These are phyloP conservation scores for Leishmania turanica DNA, from an alignment of 208 protist species.

Conservation along the genomic window DNA sequence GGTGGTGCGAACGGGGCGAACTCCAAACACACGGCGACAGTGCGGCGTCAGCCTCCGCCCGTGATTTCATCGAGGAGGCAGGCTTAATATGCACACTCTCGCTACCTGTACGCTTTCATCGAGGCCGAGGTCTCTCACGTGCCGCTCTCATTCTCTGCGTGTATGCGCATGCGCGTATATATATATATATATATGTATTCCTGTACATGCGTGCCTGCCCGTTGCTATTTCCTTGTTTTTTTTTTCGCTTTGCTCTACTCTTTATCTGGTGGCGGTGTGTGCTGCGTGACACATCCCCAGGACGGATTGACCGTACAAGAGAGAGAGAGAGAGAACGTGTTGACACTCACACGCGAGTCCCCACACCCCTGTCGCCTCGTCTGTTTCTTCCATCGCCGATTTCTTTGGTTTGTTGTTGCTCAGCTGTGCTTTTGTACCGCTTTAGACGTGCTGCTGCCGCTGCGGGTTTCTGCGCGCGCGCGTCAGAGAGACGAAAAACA, in stretches of 20 bases:
- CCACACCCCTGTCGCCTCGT: not conserved
- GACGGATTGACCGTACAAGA: not conserved
- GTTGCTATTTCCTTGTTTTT: not conserved
- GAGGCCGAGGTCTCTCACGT: not conserved
- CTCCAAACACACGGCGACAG: constrained; percentile 25
- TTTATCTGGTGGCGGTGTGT: not conserved
- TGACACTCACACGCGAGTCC: not conserved
- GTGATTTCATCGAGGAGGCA: constrained; percentile 53
- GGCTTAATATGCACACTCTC: constrained; percentile 1
- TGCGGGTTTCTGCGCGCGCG: not conserved
- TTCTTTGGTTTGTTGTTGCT: not conserved
- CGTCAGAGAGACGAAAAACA: no score
- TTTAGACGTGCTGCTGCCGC: not conserved
- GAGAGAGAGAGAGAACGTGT: not conserved
- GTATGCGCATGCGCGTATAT: not conserved
- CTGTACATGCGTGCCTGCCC: not conserved
- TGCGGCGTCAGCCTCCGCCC: constrained; percentile 50
- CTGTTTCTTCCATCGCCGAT: not conserved
- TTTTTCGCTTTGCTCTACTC: not conserved
- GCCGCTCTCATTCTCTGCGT: not conserved
- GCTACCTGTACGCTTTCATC: not conserved
- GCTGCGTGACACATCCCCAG: not conserved
- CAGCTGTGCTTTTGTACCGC: not conserved
- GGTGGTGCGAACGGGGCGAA: constrained; percentile 17
- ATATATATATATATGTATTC: not conserved